These are phyloP conservation scores for Trametes maxima DNA, from an alignment of 768 basidiomycete species.

Conservation along the genomic window DNA sequence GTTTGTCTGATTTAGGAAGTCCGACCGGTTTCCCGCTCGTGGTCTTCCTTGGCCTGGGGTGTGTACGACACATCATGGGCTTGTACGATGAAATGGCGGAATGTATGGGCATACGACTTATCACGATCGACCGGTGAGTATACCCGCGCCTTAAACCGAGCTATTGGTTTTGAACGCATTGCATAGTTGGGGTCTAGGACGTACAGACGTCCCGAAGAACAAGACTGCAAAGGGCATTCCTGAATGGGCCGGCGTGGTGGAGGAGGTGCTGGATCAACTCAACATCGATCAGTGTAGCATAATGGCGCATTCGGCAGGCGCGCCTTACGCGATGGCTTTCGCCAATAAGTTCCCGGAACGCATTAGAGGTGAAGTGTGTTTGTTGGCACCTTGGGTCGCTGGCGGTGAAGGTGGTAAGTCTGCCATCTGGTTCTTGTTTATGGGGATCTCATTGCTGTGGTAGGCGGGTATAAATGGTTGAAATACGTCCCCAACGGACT, in stretches of 20 bases:
- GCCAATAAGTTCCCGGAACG: conserved; percentile 75
- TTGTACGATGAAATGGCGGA: conserved; percentile 96
- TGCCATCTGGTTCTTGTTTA: not conserved
- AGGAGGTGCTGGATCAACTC: conserved; percentile 84
- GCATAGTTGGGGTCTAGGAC: conserved; percentile 87
- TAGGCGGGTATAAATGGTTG: conserved; percentile 92
- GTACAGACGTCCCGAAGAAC: conserved; percentile 68
- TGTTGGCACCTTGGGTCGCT: conserved; percentile 97
- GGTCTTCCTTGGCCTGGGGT: conserved; percentile 91
- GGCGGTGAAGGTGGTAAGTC: conserved; percentile 82
- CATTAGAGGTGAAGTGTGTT: conserved; percentile 80
- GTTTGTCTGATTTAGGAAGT: conserved; percentile 91
- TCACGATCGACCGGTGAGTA: conserved; percentile 88
- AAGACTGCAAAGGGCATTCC: conserved; percentile 77
- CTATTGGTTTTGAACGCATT: conserved; percentile 6
- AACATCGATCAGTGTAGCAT: conserved; percentile 80
- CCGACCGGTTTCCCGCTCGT: conserved; percentile 86
- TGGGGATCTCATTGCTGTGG: conserved; percentile 1
- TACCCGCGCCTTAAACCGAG: too few relatives aligned
- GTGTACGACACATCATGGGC: conserved; percentile 93
- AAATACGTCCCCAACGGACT: conserved; percentile 95
- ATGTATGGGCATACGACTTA: conserved; percentile 80
- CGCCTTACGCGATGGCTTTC: conserved; percentile 90
- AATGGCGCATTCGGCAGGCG: conserved; percentile 95
- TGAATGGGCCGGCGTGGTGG: conserved; percentile 90